Evolutionary conservation across 352 stramenopile species (phyloP), one percentile per base, ranked within the genome.

Genomic region (Phytophthora podocarpi): DNA sequence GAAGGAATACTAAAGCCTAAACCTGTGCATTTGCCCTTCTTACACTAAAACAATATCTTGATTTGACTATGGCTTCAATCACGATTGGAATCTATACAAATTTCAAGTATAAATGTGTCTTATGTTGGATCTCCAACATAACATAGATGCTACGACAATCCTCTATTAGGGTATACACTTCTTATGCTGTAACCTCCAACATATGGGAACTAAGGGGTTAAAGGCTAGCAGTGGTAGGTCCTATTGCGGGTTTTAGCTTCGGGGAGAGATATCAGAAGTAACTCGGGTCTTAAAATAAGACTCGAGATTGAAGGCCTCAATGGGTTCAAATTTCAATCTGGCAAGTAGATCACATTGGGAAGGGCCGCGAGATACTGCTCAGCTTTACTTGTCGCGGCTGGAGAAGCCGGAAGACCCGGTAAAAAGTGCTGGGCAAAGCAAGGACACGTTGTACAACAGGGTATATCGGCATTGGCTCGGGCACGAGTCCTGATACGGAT

Each of bases 151-250:
- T 20, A 11, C 34, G 16, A 47, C 21, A 47, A 57, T 39, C 9
- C n/a, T 21, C 10, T 47, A 21, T 37, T 26, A 46, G 16, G 32
- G 23, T 30, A 47, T 57, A 57, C 24, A 31, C n/a, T 12, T 21
- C 48, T 57, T 57, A 57, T 47, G 35, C 47, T 37, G 8, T 23
- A 57, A 20, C 5, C 21, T 47, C 3, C 48, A 57, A 57, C 48
- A 57, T 57, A 27, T 20, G 48, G 48, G 48, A 57, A n/a, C 23
- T 57, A 57, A 57, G 35, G 48, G 47, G 27, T 50, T 50, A 39
- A 37, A 46, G n/a, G n/a, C n/a, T n/a, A n/a, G n/a, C 36, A 42
- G 16, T 13, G 16, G 36, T 13, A 26, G 16, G 36, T 42, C 36
- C 8, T 10, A 42, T 26, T 21, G 36, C 3, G 3, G 16, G 36